These are phyloP conservation scores for Jimgerdemannia lactiflua DNA, from an alignment of 192 early-diverging fungal genomes.

Conservation along the genomic window DNA sequence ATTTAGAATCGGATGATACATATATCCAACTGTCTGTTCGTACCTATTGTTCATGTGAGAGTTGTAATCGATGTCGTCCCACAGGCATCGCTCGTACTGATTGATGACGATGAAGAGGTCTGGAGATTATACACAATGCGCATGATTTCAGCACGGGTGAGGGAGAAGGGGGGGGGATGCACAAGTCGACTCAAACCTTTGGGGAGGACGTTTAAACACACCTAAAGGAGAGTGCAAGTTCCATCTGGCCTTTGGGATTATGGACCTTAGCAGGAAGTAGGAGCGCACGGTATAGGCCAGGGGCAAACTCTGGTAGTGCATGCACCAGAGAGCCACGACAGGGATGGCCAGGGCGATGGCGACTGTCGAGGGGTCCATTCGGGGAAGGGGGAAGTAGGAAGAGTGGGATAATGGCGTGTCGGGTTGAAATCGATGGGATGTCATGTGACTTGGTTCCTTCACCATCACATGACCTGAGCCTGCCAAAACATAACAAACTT, in stretches of 20 bases:
- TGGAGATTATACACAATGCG: background rate
- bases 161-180: too few species aligned
- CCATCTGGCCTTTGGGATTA: slow-evolving; percentile 15
- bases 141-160: background rate
- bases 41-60: slow-evolving; percentile 40
- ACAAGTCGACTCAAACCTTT: background rate
- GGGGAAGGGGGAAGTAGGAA: background rate
- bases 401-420: background rate
- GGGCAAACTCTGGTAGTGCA: slow-evolving; percentile 41
- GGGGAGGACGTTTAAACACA: slow-evolving; percentile 1
- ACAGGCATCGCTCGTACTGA: slow-evolving; percentile 40
- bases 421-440: background rate
- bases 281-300: slow-evolving; percentile 43
- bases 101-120: slow-evolving; percentile 31
- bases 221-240: slow-evolving; percentile 12
- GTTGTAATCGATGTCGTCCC: slow-evolving; percentile 51
- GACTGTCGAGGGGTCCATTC: background rate
- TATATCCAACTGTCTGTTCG: background rate
- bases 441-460: background rate
- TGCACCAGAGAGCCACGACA: slow-evolving; percentile 15
- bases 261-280: slow-evolving; percentile 22
- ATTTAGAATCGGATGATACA: background rate
- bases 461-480: too few species aligned
- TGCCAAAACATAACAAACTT: background rate
- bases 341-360: background rate